phyloP scores from a whole-genome alignment of 2,329 filamentous ascomycete species.

The Bisporella sp. region DNA sequence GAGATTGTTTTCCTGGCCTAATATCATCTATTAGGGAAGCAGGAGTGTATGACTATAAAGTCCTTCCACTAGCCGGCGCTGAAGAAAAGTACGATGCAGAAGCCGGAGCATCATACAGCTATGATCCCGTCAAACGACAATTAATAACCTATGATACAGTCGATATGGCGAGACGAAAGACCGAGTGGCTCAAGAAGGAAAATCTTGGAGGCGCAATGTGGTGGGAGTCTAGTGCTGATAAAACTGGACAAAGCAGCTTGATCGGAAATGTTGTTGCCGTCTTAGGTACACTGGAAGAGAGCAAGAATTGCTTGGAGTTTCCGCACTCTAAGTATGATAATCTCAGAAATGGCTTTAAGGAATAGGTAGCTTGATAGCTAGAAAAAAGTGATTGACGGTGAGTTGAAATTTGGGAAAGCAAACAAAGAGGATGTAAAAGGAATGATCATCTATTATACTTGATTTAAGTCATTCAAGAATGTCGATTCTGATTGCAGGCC shows the following conservation, averaged over 20 bases:
- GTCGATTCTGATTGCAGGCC: too few species aligned
- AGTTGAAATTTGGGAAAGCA: too few species aligned
- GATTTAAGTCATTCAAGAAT: too few species aligned
- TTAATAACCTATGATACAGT: conserved; percentile 78
- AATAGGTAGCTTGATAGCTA: conserved; percentile 19
- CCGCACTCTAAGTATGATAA: conserved; percentile 67
- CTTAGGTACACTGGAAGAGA: conserved; percentile 47
- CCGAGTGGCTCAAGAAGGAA: conserved; percentile 58
- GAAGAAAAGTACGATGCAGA: conserved; percentile 56
- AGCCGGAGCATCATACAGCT: conserved; percentile 70
- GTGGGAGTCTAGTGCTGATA: conserved; percentile 77
- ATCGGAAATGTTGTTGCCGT: conserved; percentile 56
- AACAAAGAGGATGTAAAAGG: too few species aligned
- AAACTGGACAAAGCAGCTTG: conserved; percentile 56
- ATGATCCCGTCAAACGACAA: conserved; percentile 52
- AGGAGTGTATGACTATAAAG: conserved; percentile 86
- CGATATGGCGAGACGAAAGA: conserved; percentile 61
- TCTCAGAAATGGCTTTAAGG: conserved; percentile 48
- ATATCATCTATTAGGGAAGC: conserved; percentile 41
- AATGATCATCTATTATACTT: too few species aligned
- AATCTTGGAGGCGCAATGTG: conserved; percentile 89
- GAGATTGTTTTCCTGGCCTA: too few species aligned
- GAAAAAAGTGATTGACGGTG: too few species aligned
- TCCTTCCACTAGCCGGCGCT: conserved; percentile 62
- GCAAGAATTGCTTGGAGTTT: conserved; percentile 54